These are phyloP conservation scores for Canna indica DNA, from an alignment of 176 grass and related monocot species.

Conservation along the genomic window DNA sequence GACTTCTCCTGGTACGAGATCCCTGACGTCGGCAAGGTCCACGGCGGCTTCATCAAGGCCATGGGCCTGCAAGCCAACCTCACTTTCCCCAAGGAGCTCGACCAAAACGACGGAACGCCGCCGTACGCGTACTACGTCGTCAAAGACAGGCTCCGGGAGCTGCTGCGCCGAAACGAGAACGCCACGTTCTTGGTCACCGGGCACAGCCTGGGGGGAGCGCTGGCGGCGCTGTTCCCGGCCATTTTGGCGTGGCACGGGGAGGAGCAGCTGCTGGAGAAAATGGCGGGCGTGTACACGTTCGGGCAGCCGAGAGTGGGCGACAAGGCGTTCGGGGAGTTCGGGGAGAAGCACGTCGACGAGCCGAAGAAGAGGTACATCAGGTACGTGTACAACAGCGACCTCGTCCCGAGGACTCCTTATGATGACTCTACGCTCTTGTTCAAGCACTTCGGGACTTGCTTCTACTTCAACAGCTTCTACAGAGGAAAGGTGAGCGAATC, in stretches of 20 bases:
- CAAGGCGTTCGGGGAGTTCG: slow-evolving; percentile 37
- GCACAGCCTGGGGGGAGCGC: slow-evolving; percentile 45
- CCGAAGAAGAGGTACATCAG: slow-evolving; percentile 38
- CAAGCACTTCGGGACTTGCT: slow-evolving; percentile 35
- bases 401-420: slow-evolving; percentile 30
- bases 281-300: slow-evolving; percentile 44
- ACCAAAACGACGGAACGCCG: slow-evolving; percentile 21
- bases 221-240: slow-evolving; percentile 44
- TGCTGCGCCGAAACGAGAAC: slow-evolving; percentile 22
- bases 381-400: slow-evolving; percentile 34
- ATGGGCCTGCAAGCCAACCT: slow-evolving; percentile 41
- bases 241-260: slow-evolving; percentile 43
- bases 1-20: slow-evolving; percentile 64
- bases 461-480: slow-evolving; percentile 46
- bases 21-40: slow-evolving; percentile 34
- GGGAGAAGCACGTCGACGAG: slow-evolving; percentile 34
- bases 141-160: slow-evolving; percentile 24
- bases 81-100: slow-evolving; percentile 36
- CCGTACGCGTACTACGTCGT: slow-evolving; percentile 45
- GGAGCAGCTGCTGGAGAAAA: slow-evolving; percentile 28
- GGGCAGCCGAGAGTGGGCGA: slow-evolving; percentile 55
- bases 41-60: slow-evolving; percentile 39
- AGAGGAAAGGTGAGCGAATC: slow-evolving; percentile 27
- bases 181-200: slow-evolving; percentile 50
- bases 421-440: slow-evolving; percentile 26